phyloP scores from a whole-genome alignment of 2,329 filamentous ascomycete species.

The Didymella arachidicola region DNA sequence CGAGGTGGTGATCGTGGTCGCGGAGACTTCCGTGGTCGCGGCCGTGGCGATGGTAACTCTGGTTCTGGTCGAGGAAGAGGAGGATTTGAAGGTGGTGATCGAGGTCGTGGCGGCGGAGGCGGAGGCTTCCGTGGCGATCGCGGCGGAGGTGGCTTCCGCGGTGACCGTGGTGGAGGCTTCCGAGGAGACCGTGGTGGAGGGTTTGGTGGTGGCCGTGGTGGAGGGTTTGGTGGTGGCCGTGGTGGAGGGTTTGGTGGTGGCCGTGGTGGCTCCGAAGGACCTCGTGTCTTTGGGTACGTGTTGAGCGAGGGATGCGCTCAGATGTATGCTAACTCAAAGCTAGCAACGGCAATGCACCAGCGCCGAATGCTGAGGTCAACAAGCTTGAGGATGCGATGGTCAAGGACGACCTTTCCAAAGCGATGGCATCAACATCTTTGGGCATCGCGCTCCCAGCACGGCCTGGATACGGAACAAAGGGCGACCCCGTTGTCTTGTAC shows the following conservation, averaged over 20 bases:
- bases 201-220: constrained; percentile 24
- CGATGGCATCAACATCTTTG: constrained; percentile 34
- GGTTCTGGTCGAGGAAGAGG: constrained; percentile 24
- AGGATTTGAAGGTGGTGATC: constrained; percentile 24
- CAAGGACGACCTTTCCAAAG: constrained; percentile 34
- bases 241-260: not conserved
- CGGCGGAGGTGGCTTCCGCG: constrained; percentile 11
- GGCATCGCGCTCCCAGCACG: constrained; percentile 35
- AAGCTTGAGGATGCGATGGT: constrained; percentile 45
- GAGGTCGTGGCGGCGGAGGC: constrained; percentile 31
- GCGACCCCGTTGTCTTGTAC: constrained; percentile 50
- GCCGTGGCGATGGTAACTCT: constrained; percentile 35
- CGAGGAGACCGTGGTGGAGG: constrained; percentile 21
- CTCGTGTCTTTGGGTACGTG: constrained; percentile 37
- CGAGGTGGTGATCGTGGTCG: constrained; percentile 32
- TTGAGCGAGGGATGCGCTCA: not conserved
- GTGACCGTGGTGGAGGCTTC: constrained; percentile 22
- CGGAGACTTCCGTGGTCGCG: constrained; percentile 31
- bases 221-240: too few relatives aligned
- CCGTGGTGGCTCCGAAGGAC: constrained; percentile 22
- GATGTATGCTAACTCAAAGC: not conserved
- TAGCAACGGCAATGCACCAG: constrained; percentile 44
- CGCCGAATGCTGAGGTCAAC: constrained; percentile 41
- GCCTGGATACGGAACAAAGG: constrained; percentile 48
- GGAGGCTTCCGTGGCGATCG: constrained; percentile 22